Base-by-base conservation (phyloP, 495 filamentous ascomycete genomes). In the Pyronema domesticum region DNA sequence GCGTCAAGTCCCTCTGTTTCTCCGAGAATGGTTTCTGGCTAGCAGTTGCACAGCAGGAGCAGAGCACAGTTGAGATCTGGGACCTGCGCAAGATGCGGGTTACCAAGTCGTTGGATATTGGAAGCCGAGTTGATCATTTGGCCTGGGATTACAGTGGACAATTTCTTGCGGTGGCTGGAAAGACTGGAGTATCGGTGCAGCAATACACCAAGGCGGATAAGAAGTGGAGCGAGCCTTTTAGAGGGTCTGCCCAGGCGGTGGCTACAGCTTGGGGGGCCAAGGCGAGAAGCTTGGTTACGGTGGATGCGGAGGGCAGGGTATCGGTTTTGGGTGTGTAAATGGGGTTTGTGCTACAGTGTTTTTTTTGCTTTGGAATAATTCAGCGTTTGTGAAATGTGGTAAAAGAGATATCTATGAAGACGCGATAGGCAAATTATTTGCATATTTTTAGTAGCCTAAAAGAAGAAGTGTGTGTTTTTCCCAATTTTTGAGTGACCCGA, bases 21-120 rank as follows among this genome's bases (percentile, higher is more conserved):
- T 95, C 89, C 0, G 93, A 98, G 68, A 98, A 96, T 57, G 91
- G 91, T n/a, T 89, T 81, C 56, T 95, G 86, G 82, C 79, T 98
- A 58, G 91, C 93, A 8, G 78, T 84, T 0, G 78, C 80, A 13
- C 76, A 76, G 18, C 78, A 82, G 60, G 80, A 80, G 17, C 81
- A 83, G 46, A 83, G 79, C 7, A 80, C 73, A 14, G 80, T 94
- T 50, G 80, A 80, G 7, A 80, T 98, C 56, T 96, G 88, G 74
- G 89, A 96, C 69, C 74, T 98, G 40, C 83, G 91, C 54, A 94
- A 86, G 68, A 79, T 80, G 35, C 78, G 80, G 45, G 72, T 77
- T 59, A 77, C 78, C 58, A 91, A 93, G 73, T 76, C 80, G 30
- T 72, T 96, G 15, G 86, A 95, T 43, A 82, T 84, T 53, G 89